A percentile compares a stretch with the other conserved stretches of the same genome.
Conservation (phyloP, 108 stramenopile species). For the Cyclostephanos tholiformis region DNA sequence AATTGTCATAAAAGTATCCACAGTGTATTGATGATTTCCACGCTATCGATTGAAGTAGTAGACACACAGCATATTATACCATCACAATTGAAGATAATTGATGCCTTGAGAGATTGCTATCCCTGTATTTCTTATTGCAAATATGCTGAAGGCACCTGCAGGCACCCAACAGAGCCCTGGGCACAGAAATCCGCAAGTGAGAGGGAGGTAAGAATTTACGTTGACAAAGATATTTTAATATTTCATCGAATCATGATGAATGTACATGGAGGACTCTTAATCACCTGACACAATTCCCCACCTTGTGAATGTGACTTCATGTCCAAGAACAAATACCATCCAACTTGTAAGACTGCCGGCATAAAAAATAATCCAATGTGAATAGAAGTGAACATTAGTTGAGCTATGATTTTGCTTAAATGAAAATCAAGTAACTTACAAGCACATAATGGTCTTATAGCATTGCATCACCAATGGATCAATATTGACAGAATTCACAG, state of each 20-base stretch:
- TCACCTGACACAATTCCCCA: slow-evolving; percentile 53
- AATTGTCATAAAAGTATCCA: not conserved
- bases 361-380: not conserved
- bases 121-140: slow-evolving; percentile 80
- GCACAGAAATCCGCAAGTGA: not conserved
- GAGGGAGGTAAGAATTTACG: not conserved
- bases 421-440: slow-evolving; percentile 1
- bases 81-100: slow-evolving; percentile 74
- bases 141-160: slow-evolving; percentile 68
- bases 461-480: slow-evolving; percentile 56
- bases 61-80: no score
- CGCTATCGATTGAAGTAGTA: not conserved
- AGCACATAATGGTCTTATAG: slow-evolving; percentile 55
- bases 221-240: not conserved
- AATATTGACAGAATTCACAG: slow-evolving; percentile 42
- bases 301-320: slow-evolving; percentile 49
- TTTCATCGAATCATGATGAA: not conserved
- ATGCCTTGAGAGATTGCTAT: slow-evolving; percentile 80
- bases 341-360: slow-evolving; percentile 27
- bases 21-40: not conserved
- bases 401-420: not conserved
- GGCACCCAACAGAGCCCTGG: slow-evolving; percentile 75
- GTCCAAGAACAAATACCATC: slow-evolving; percentile 43
- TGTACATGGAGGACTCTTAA: not conserved
- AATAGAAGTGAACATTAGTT: no score